Evolutionary conservation across 1,284 basidiomycete species (phyloP).

Genomic region (Mycocalia duriaeana): DNA sequence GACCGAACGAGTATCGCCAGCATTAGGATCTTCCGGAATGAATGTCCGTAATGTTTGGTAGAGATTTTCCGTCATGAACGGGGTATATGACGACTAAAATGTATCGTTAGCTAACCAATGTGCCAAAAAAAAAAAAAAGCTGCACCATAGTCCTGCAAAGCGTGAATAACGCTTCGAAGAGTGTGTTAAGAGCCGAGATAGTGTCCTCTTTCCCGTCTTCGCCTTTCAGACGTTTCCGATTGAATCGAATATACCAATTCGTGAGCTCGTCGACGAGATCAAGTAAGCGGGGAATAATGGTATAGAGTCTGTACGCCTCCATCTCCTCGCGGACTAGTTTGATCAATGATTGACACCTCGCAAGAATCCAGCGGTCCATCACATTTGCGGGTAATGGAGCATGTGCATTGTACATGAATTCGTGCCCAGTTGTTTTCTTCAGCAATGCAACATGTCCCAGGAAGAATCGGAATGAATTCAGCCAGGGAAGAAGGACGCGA

Average conservation of each 20-base stretch:
- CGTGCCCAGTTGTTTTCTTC: conserved; percentile 76
- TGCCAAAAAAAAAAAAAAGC: conserved; percentile 18
- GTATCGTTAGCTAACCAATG: conserved; percentile 4
- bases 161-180: conserved; percentile 94
- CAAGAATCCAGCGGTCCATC: conserved; percentile 98
- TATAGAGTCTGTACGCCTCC: conserved; percentile 97
- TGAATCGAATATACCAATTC: conserved; percentile 99
- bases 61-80: conserved; percentile 95
- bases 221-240: conserved; percentile 92
- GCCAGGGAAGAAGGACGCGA: conserved; percentile 95
- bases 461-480: conserved; percentile 99
- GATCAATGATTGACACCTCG: conserved; percentile 95
- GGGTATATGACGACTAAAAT: conserved; percentile 89
- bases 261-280: conserved; percentile 95
- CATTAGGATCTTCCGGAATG: conserved; percentile 71
- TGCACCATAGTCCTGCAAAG: conserved; percentile 91
- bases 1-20: conserved; percentile 83
- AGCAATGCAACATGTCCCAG: conserved; percentile 89
- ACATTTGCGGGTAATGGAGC: conserved; percentile 87
- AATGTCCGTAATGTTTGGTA: conserved; percentile 88
- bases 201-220: conserved; percentile 92
- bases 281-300: conserved; percentile 90
- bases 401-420: conserved; percentile 86
- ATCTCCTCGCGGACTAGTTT: conserved; percentile 90
- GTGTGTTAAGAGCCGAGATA: conserved; percentile 84